Evolutionary conservation across 306 rosid genomes (phyloP).

Genomic region (Trifolium pratense): DNA sequence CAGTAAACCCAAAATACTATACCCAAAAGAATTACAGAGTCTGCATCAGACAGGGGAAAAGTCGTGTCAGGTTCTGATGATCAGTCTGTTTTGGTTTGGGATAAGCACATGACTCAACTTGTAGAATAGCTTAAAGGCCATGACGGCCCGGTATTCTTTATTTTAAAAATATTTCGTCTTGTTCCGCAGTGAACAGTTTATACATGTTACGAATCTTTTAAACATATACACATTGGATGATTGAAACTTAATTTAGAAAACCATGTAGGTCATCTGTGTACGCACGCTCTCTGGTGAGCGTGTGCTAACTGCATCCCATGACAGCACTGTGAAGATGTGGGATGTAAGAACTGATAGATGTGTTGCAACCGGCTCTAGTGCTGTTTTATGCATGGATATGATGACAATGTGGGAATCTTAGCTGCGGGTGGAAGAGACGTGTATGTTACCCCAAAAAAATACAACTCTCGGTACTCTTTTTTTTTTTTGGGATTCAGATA

Average conservation of each 20-base stretch:
- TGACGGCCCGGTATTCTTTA: constrained; percentile 76
- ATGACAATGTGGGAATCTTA: constrained; percentile 90
- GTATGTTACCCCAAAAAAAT: constrained; percentile 56
- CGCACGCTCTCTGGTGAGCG: constrained; percentile 98
- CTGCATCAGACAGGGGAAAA: constrained; percentile 79
- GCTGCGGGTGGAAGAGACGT: constrained; percentile 97
- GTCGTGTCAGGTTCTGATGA: constrained; percentile 98
- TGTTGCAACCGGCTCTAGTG: constrained; percentile 98
- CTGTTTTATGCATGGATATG: constrained; percentile 95
- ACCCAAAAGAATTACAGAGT: constrained; percentile 30
- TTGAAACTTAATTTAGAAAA: constrained; percentile 47
- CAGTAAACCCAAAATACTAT: background rate
- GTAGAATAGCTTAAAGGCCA: constrained; percentile 98
- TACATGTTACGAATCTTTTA: constrained; percentile 29
- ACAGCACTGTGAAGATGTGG: constrained; percentile 99
- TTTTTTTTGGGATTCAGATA: constrained; percentile 30
- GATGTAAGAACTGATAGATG: constrained; percentile 98
- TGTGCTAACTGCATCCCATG: constrained; percentile 92
- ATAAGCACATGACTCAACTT: constrained; percentile 95
- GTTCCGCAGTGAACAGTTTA: constrained; percentile 25
- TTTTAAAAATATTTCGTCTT: constrained; percentile 15
- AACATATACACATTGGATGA: constrained; percentile 27
- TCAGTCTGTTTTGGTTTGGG: constrained; percentile 92
- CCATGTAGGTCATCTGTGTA: constrained; percentile 87
- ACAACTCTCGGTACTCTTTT: constrained; percentile 33